Percentiles rank a stretch among this genome's conserved stretches.
These are phyloP conservation scores for Wallacemonas collosoma DNA, from an alignment of 208 protist species.

Conservation along the genomic window DNA sequence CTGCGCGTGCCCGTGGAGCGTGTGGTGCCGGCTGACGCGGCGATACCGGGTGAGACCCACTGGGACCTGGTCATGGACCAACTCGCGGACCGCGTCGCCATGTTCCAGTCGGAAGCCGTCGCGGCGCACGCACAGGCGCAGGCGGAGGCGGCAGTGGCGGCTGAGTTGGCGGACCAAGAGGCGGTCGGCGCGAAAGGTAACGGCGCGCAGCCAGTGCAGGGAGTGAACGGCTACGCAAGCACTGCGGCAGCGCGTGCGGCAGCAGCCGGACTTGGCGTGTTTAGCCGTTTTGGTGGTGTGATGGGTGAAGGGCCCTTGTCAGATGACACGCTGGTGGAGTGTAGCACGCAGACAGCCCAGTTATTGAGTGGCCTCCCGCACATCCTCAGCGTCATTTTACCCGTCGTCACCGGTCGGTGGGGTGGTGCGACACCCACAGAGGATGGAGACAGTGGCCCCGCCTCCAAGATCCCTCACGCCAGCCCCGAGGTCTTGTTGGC, in stretches of 20 bases:
- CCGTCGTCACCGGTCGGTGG: neutral
- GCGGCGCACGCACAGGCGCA: neutral
- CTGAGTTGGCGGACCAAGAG: neutral
- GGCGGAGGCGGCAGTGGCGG: constrained; percentile 9
- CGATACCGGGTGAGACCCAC: neutral
- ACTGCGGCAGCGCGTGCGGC: constrained; percentile 9
- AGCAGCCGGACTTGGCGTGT: neutral
- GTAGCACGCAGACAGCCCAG: constrained; percentile 57
- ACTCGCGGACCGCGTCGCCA: neutral
- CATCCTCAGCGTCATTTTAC: constrained; percentile 34
- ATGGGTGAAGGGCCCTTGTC: constrained; percentile 21
- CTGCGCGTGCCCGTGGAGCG: constrained; percentile 23
- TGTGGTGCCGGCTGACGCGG: constrained; percentile 34
- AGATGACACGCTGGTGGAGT: constrained; percentile 75
- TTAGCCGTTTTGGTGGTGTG: constrained; percentile 4
- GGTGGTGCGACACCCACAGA: neutral
- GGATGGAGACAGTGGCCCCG: neutral
- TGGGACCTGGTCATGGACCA: neutral
- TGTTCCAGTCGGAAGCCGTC: neutral
- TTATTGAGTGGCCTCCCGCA: constrained; percentile 76
- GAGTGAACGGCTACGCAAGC: constrained; percentile 10
- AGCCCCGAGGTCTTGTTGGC: constrained; percentile 42
- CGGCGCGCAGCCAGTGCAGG: no score
- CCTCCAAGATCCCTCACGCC: constrained; percentile 22
- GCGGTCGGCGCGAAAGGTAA: no score